These are phyloP conservation scores for Davidsoniella australis DNA, from an alignment of 2,329 filamentous ascomycete species.

Conservation along the genomic window DNA sequence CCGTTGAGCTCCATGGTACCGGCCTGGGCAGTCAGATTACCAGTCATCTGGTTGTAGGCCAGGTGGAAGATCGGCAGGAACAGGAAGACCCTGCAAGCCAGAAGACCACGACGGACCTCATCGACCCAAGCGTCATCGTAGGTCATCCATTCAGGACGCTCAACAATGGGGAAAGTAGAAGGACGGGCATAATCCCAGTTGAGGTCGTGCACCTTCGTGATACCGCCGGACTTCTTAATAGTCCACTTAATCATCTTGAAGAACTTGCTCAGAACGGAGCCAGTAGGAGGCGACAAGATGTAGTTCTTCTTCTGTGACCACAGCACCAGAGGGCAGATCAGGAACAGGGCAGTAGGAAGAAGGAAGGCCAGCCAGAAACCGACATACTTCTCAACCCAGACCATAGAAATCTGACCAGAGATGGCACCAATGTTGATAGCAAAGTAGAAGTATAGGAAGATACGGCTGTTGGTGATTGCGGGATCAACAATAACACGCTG, in stretches of 20 bases:
- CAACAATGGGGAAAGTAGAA: constrained; percentile 35
- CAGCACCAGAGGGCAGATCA: constrained; percentile 43
- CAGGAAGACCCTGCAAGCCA: constrained; percentile 53
- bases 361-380: constrained; percentile 60
- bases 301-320: constrained; percentile 44
- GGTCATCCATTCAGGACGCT: constrained; percentile 57
- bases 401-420: constrained; percentile 44
- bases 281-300: constrained; percentile 46
- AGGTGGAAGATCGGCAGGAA: constrained; percentile 49
- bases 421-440: constrained; percentile 50
- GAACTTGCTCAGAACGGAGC: constrained; percentile 54
- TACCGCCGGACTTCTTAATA: constrained; percentile 44
- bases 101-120: constrained; percentile 53
- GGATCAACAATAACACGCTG: constrained; percentile 57
- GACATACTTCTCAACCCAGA: constrained; percentile 58
- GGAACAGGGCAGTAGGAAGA: constrained; percentile 49
- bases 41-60: constrained; percentile 42
- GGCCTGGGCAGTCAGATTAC: constrained; percentile 46
- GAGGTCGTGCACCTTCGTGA: constrained; percentile 32
- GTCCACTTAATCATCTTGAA: constrained; percentile 41
- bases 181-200: constrained; percentile 56
- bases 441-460: constrained; percentile 46
- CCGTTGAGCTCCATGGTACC: constrained; percentile 49
- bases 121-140: constrained; percentile 75
- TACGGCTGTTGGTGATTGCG: constrained; percentile 47